Evolutionary conservation across 2,329 filamentous ascomycete genomes (phyloP).

Genomic region (Cadophora sp.): DNA sequence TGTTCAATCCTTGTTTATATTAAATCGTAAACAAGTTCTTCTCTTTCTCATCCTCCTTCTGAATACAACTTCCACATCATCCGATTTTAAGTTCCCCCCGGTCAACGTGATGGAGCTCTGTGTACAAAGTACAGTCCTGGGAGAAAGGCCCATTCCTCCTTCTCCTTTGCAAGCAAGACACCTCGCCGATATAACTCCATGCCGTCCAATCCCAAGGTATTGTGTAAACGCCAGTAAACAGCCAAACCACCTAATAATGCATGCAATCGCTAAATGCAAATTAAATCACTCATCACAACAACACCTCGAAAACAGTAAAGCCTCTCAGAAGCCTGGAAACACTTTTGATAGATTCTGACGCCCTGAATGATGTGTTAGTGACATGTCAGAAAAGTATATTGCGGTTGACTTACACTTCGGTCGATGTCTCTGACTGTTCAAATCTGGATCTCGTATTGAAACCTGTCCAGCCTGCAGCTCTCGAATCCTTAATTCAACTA

Average conservation of each 20-base stretch:
- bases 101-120: slow-evolving; percentile 4
- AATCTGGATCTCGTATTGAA: slow-evolving; percentile 39
- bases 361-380: slow-evolving; percentile 33
- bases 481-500: slow-evolving; percentile 38
- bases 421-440: slow-evolving; percentile 24
- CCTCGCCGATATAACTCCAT: not conserved
- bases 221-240: slow-evolving; percentile 15
- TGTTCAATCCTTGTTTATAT: not conserved
- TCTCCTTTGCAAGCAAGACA: not conserved
- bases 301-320: slow-evolving; percentile 1
- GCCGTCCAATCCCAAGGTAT: slow-evolving; percentile 19
- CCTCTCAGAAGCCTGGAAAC: slow-evolving; percentile 42
- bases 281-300: slow-evolving; percentile 12
- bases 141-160: not conserved
- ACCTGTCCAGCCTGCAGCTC: slow-evolving; percentile 37
- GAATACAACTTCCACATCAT: too few species aligned
- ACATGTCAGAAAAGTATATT: not conserved
- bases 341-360: slow-evolving; percentile 32
- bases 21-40: not conserved
- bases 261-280: slow-evolving; percentile 30
- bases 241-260: slow-evolving; percentile 12
- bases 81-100: not conserved
- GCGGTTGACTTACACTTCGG: slow-evolving; percentile 33
- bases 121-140: not conserved
- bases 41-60: not conserved